Conservation (phyloP, 768 basidiomycete genomes). For the Clitopilus hobsonii region DNA sequence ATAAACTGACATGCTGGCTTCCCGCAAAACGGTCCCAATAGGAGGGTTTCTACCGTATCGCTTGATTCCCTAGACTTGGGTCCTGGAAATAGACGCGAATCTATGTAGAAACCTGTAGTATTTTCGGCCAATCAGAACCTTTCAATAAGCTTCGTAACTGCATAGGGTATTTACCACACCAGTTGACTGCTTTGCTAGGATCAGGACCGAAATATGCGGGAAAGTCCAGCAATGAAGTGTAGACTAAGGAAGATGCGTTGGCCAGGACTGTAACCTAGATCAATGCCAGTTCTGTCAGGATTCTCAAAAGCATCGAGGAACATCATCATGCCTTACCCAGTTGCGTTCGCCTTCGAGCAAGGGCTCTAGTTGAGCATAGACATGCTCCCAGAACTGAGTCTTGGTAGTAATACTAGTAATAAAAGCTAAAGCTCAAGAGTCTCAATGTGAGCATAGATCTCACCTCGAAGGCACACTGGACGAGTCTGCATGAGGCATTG, state of each 20-base stretch:
- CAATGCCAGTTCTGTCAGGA: not conserved
- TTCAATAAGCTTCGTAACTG: too few species aligned
- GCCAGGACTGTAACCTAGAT: constrained; percentile 79
- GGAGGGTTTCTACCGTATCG: constrained; percentile 29
- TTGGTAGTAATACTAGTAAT: constrained; percentile 60
- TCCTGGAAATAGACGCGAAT: constrained; percentile 55
- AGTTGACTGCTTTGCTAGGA: constrained; percentile 73
- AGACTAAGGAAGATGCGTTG: constrained; percentile 80
- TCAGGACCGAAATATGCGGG: constrained; percentile 55
- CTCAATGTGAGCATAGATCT: constrained; percentile 1
- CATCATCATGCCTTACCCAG: constrained; percentile 55
- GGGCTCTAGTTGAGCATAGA: constrained; percentile 54
- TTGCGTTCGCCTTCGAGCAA: constrained; percentile 65
- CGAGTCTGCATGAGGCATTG: constrained; percentile 83
- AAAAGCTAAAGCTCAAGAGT: not conserved
- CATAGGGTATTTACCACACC: constrained; percentile 76
- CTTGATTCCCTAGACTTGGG: not conserved
- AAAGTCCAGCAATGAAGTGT: constrained; percentile 70
- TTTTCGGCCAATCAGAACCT: too few species aligned
- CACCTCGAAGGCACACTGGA: constrained; percentile 61
- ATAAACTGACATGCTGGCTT: constrained; percentile 91
- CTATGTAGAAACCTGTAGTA: constrained; percentile 92
- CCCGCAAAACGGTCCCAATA: constrained; percentile 85
- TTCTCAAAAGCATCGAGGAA: not conserved
- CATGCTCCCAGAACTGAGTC: constrained; percentile 75